Base-by-base conservation (phyloP, 108 stramenopile species). In the Cyclotella baltica region DNA sequence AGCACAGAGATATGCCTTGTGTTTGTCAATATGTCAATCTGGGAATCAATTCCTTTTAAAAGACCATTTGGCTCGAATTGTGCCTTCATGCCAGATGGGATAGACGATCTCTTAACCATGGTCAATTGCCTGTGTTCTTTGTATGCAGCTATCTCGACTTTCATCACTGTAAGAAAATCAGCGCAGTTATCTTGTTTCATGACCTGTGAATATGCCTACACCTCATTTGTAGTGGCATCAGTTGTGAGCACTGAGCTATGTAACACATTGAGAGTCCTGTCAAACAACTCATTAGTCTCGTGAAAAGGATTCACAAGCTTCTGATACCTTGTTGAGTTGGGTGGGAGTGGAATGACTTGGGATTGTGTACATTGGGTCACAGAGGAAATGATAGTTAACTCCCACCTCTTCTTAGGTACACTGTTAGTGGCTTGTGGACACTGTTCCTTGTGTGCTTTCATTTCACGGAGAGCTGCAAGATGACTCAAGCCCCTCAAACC, bases 1-100 rank as follows among this genome's bases (percentile, higher is more conserved):
- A 2, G 59, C 59, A 33, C 59, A 61, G 13, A 61, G 34, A 18
- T 11, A 2, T 18, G 59, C 59, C n/a, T 61, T 61, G 59, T 61
- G 59, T 22, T 61, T 61, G 33, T 61, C 3, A 0, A 61, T 10
- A 1, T 4, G 1, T 61, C 31, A 3, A 16, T 61, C 31, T 13
- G 31, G 59, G n/a, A 61, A 13, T 16, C 33, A 11, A 30, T 61
- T 61, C 10, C 30, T 0, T 11, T 33, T 61, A n/a, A 61, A 61
- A n/a, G 59, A 61, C 59, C 59, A 61, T 1, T 34, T 61, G 4
- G 30, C 59, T 9, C 11, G 13, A 31, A 61, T 61, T 15, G 59
- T 61, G n/a, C n/a, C 33, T 61, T 61, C 13, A 61, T 22, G 10
- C 31, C 59, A 2, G 30, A 4, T 33, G 59, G 59, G 10, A 61